phyloP scores from a whole-genome alignment of 345 rosid genomes.

The Turritis glabra region DNA sequence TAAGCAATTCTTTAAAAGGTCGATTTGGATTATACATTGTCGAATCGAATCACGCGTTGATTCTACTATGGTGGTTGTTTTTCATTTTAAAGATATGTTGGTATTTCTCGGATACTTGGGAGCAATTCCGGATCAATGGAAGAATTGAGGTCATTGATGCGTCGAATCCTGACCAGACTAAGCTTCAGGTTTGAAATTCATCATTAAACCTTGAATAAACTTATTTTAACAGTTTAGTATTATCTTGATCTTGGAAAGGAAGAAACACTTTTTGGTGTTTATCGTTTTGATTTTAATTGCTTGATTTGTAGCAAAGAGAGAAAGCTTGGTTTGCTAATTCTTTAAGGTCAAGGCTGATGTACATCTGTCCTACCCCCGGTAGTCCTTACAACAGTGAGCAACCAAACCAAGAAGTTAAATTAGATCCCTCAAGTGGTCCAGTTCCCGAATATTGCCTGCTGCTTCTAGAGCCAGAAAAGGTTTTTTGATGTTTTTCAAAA shows the following conservation, averaged over 20 bases:
- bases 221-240: too few species aligned
- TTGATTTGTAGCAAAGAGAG: constrained; percentile 67
- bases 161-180: constrained; percentile 54
- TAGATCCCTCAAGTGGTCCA: constrained; percentile 73
- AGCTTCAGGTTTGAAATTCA: constrained; percentile 58
- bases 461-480: constrained; percentile 85
- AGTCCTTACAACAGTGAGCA: constrained; percentile 54
- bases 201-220: not conserved
- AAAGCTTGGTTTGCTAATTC: constrained; percentile 81
- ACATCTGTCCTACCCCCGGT: constrained; percentile 68
- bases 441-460: constrained; percentile 65
- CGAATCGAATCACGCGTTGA: not conserved
- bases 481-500: not conserved
- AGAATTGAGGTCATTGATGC: constrained; percentile 70
- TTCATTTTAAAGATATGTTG: constrained; percentile 58
- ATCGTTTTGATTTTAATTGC: constrained; percentile 8
- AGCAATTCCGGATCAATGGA: constrained; percentile 88
- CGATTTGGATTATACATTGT: not conserved
- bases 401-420: constrained; percentile 32
- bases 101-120: constrained; percentile 90
- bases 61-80: not conserved
- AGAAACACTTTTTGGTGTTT: not conserved
- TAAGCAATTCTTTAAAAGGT: constrained; percentile 23
- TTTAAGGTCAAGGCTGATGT: constrained; percentile 60
- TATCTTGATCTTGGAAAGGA: not conserved